These are phyloP conservation scores for Schizochytrium sp. DNA, from an alignment of 108 stramenopile species.

Conservation along the genomic window DNA sequence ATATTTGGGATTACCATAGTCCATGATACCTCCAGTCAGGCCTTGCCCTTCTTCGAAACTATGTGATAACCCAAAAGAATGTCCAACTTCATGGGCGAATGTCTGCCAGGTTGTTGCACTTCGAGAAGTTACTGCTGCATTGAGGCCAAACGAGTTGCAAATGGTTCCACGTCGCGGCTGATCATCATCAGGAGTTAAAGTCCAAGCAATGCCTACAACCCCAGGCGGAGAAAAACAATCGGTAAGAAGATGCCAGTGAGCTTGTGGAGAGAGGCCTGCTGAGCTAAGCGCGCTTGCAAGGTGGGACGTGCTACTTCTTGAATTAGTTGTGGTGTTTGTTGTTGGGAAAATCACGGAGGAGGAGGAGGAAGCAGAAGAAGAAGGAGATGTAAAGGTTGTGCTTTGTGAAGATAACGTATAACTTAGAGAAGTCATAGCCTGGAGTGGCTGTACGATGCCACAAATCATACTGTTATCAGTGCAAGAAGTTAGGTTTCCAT, in stretches of 20 bases:
- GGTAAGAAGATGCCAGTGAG: slow-evolving; percentile 50
- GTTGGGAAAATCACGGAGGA: too few relatives aligned
- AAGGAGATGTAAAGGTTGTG: too few relatives aligned
- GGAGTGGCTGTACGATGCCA: slow-evolving; percentile 14
- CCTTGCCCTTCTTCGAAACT: slow-evolving; percentile 42
- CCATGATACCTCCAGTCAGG: slow-evolving; percentile 46
- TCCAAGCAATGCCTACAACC: slow-evolving; percentile 6
- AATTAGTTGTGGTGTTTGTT: too few relatives aligned
- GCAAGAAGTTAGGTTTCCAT: background rate
- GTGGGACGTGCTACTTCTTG: too few relatives aligned
- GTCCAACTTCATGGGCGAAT: slow-evolving; percentile 42
- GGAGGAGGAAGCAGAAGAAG: too few relatives aligned
- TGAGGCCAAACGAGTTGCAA: slow-evolving; percentile 38
- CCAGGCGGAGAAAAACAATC: background rate
- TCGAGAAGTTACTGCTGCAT: background rate
- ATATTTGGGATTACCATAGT: slow-evolving; percentile 25
- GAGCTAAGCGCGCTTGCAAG: background rate
- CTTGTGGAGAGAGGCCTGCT: background rate
- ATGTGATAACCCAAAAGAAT: slow-evolving; percentile 7
- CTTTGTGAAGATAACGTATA: background rate
- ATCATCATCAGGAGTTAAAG: background rate
- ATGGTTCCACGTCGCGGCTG: slow-evolving; percentile 15
- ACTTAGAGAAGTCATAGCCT: background rate
- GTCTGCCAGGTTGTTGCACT: background rate
- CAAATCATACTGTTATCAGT: background rate